phyloP scores from a whole-genome alignment of 2,329 filamentous ascomycete genomes.

The Dothistroma septosporum region DNA sequence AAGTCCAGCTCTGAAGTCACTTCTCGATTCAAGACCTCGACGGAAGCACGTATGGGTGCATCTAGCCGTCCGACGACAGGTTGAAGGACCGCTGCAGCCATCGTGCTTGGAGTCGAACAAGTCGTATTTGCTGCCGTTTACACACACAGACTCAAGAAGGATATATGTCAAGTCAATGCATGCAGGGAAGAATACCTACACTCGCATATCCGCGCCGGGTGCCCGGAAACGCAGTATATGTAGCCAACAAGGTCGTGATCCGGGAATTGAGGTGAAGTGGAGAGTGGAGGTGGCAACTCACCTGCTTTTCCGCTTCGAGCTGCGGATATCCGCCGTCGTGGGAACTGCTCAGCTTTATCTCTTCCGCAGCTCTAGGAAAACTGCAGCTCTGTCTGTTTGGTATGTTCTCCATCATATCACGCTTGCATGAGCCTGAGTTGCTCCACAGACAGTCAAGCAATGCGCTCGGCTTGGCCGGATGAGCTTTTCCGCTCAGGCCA shows the following conservation, averaged over 20 bases:
- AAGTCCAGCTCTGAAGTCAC: slow-evolving; percentile 6
- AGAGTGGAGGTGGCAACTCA: neutral
- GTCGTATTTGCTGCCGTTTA: neutral
- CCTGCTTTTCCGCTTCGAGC: neutral
- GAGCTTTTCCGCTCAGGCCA: neutral
- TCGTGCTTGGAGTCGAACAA: neutral
- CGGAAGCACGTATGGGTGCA: neutral
- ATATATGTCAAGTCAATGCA: neutral
- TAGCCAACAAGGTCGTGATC: neutral
- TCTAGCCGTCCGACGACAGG: neutral
- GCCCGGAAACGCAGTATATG: neutral
- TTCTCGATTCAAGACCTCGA: slow-evolving; percentile 5
- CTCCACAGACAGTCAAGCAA: neutral
- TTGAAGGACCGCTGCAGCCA: neutral
- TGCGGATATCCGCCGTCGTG: neutral
- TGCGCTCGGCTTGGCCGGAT: neutral
- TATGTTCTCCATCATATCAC: neutral
- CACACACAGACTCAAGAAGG: neutral
- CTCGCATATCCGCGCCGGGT: neutral
- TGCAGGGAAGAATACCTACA: neutral
- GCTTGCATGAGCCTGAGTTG: neutral
- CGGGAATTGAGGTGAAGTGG: neutral
- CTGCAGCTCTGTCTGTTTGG: neutral
- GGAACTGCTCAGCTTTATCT: neutral
- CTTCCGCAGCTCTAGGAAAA: neutral